These are phyloP conservation scores for Alternaria sp. DNA, from an alignment of 2,329 filamentous ascomycete genomes.

Conservation along the genomic window DNA sequence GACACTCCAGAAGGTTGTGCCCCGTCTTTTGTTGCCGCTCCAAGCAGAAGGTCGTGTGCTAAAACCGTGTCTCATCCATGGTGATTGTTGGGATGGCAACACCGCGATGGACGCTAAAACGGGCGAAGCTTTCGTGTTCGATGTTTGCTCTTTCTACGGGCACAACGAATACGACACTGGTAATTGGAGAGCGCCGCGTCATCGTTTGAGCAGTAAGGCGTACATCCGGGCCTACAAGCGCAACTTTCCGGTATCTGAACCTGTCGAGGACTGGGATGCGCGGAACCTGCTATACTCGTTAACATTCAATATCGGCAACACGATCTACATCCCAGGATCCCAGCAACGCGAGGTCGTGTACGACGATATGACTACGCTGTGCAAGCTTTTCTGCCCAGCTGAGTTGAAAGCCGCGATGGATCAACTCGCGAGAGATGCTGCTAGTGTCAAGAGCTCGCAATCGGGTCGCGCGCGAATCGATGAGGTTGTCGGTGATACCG, in stretches of 20 bases:
- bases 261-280: background rate
- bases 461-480: no score
- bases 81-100: background rate
- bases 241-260: background rate
- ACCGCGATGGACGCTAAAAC: background rate
- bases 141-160: background rate
- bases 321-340: no score
- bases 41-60: background rate
- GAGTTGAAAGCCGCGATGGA: no score
- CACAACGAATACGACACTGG: background rate
- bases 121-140: background rate
- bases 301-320: no score
- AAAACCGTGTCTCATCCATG: background rate
- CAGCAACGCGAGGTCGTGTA: no score
- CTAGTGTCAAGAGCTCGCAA: no score
- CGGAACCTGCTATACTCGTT: no score
- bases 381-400: no score
- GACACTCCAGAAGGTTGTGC: background rate
- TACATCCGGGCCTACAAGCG: background rate
- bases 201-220: fast-evolving
- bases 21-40: background rate
- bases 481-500: no score
- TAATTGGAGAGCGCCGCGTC: background rate
- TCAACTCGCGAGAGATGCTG: no score
- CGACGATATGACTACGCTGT: no score